Evolutionary conservation across 2,329 filamentous ascomycete genomes (phyloP).

Genomic region (Hypoxylon sp.): DNA sequence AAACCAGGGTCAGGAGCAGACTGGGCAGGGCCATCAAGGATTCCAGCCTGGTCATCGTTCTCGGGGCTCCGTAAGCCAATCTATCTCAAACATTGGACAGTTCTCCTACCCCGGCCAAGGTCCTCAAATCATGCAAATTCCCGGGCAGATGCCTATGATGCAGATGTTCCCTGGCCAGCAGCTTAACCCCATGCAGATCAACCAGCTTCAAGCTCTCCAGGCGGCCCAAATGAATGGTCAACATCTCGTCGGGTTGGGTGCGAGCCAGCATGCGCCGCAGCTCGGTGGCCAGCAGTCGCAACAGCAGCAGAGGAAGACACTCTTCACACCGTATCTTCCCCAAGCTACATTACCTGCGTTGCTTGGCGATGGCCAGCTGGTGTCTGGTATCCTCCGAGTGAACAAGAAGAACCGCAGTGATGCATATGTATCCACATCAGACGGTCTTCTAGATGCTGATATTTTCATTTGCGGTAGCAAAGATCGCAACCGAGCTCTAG

Average conservation of each 20-base stretch:
- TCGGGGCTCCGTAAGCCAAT: conserved; percentile 86
- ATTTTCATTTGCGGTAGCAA: conserved; percentile 99
- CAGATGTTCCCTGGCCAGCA: conserved; percentile 88
- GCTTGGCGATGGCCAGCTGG: conserved; percentile 90
- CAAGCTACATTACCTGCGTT: conserved; percentile 93
- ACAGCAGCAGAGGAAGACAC: conserved; percentile 94
- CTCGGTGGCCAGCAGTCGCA: conserved; percentile 76
- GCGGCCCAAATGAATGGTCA: conserved; percentile 86
- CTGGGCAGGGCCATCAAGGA: conserved; percentile 67
- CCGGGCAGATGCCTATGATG: conserved; percentile 85
- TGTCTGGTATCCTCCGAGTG: conserved; percentile 94
- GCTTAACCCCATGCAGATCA: conserved; percentile 87
- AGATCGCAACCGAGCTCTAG: conserved; percentile 94
- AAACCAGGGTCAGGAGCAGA: conserved; percentile 74
- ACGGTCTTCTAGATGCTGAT: conserved; percentile 89
- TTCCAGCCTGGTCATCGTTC: conserved; percentile 95
- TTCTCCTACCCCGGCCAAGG: conserved; percentile 94
- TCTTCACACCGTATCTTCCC: conserved; percentile 97
- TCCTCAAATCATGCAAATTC: conserved; percentile 87
- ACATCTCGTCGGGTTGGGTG: conserved; percentile 74
- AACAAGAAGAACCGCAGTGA: conserved; percentile 99
- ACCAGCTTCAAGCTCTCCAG: conserved; percentile 92
- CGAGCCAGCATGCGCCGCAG: conserved; percentile 78
- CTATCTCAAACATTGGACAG: conserved; percentile 82
- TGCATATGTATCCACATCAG: conserved; percentile 94